These are phyloP conservation scores for Tanacetum coccineum DNA, from an alignment of 129 eudicot genomes.

Conservation along the genomic window DNA sequence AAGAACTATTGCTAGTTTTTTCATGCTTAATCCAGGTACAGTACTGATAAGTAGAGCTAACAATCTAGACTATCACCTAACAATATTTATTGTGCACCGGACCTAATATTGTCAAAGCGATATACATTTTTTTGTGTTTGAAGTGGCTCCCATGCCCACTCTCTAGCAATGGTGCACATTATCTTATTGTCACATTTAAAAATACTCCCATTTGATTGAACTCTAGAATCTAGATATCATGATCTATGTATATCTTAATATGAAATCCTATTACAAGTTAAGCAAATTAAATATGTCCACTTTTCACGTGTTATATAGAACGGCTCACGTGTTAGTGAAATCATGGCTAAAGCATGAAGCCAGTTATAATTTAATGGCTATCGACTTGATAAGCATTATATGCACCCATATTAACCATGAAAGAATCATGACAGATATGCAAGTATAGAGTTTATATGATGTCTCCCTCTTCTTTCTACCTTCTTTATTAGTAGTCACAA, in stretches of 20 bases:
- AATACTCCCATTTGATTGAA: neutral
- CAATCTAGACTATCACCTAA: neutral
- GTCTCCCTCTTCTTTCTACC: too few species aligned
- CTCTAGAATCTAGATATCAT: neutral
- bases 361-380: conserved; percentile 20
- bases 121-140: neutral
- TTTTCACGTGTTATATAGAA: neutral
- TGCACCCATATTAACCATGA: neutral
- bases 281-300: neutral
- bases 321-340: neutral
- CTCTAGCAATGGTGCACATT: neutral
- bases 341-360: neutral
- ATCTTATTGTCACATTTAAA: neutral
- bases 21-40: neutral
- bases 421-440: conserved; percentile 4
- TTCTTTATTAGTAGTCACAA: too few species aligned
- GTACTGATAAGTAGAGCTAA: neutral
- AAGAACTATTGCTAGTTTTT: neutral
- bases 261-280: neutral
- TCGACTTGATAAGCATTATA: conserved; percentile 5
- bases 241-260: neutral
- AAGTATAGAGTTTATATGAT: neutral
- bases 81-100: neutral
- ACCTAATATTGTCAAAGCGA: neutral
- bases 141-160: neutral